Base-by-base conservation (phyloP, 495 filamentous ascomycete species). In the Hypoxylon intermedium region DNA sequence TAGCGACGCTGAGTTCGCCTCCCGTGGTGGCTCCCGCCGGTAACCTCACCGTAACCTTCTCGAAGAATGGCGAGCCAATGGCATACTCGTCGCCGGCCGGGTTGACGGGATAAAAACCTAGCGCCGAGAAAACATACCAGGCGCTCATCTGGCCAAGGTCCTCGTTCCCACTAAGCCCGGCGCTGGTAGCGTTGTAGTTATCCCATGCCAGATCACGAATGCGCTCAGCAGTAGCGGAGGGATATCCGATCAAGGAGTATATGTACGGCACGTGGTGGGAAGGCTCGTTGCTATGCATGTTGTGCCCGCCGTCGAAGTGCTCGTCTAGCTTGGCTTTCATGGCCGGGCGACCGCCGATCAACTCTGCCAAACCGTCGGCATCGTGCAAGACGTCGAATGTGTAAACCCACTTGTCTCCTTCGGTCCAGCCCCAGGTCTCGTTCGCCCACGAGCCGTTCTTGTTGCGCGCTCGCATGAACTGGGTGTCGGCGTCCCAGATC, bases 211-310 rank as follows among this genome's bases (percentile, higher is more conserved):
- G 44, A 13, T 31, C 20, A 6, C 67, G 69, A 21, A 72, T 36
- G 19, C 57, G 53, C 3, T 70, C 48, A 13, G 69, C 67, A 1
- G 64, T 56, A 12, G 42, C 33, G 40, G 43, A 60, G 2, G 67
- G 67, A 47, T 72, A 55, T 2, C 67, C 69, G 24, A 72, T 63
- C 18, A 64, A 18, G 2, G 71, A 68, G 57, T 70, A 72, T 42
- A 73, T 49, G 40, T 73, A 73, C 2, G 68, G 64, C 13, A 71
- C 64, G 28, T 73, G 71, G 31, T 72, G 64, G 1, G 68, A 69
- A 1, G 69, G 69, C 53, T 72, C 67, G 44, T 71, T 73, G 37
- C 63, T 68, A n/a, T 73, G 71, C 68, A 72, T 61, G 48, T 73
- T 72, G 23, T 73, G 71, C 1, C 69, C 64, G 15, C 58, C 59